Percentiles rank a stretch among this genome's conserved stretches.
These are phyloP conservation scores for Entomortierella parvispora DNA, from an alignment of 192 early-diverging fungal genomes.

Conservation along the genomic window DNA sequence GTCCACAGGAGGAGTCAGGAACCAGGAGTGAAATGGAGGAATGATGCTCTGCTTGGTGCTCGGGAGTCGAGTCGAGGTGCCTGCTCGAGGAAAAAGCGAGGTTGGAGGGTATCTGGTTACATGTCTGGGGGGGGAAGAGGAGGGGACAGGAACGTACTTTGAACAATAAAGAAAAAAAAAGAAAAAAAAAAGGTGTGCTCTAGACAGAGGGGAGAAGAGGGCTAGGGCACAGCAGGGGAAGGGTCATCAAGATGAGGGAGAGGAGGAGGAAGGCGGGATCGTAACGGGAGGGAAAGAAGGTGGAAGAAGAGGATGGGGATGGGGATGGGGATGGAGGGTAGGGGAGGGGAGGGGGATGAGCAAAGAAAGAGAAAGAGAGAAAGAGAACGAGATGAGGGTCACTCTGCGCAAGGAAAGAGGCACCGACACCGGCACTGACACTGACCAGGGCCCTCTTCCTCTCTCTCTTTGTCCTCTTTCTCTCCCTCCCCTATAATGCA, in stretches of 20 bases:
- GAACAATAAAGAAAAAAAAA: background rate
- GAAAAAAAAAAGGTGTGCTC: background rate
- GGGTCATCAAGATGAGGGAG: conserved; percentile 12
- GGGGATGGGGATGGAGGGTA: background rate
- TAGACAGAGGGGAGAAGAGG: background rate
- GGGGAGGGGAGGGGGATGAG: background rate
- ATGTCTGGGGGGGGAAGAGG: background rate
- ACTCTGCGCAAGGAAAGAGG: background rate
- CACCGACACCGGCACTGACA: no score
- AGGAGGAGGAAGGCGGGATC: conserved; percentile 17
- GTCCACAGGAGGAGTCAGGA: no score
- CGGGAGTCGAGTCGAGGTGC: no score
- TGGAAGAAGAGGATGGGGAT: background rate
- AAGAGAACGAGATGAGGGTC: background rate
- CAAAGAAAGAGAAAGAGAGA: background rate
- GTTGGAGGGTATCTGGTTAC: background rate
- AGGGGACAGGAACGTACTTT: background rate
- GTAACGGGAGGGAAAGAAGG: background rate
- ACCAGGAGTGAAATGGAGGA: no score
- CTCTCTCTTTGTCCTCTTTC: no score
- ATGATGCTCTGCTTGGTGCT: no score
- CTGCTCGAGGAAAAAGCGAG: no score
- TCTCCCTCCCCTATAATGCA: no score
- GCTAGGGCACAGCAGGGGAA: conserved; percentile 11
- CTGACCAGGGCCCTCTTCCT: no score